Conservation (phyloP, 2,329 filamentous ascomycete genomes). For the Diaporthe longicolla region DNA sequence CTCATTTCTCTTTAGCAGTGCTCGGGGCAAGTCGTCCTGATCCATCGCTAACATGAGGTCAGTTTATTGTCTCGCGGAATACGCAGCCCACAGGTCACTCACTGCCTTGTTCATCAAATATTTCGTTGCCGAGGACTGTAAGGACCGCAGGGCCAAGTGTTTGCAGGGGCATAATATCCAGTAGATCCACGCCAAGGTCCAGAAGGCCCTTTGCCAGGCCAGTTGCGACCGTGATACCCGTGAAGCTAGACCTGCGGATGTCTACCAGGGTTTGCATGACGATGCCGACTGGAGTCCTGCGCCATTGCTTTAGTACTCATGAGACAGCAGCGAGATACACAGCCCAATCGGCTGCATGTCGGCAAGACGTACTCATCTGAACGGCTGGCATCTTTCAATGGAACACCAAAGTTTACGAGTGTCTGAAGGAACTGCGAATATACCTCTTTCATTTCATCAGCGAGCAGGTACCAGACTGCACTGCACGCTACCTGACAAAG, state of each 20-base stretch:
- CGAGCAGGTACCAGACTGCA: neutral
- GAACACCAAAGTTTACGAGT: neutral
- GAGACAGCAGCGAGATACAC: neutral
- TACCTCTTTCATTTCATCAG: slow-evolving; percentile 16
- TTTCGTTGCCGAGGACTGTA: neutral
- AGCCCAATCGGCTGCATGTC: neutral
- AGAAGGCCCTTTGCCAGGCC: neutral
- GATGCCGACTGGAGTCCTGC: neutral
- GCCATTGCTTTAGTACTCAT: neutral
- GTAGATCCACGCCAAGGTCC: neutral
- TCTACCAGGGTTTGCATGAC: neutral
- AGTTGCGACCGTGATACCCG: neutral
- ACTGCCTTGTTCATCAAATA: slow-evolving; percentile 8
- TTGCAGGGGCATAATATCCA: slow-evolving; percentile 9
- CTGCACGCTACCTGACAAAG: neutral
- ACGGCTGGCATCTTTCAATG: neutral
- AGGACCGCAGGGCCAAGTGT: neutral
- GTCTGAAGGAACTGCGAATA: slow-evolving; percentile 23
- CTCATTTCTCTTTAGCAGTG: neutral
- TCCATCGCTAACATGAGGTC: neutral
- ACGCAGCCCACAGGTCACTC: neutral
- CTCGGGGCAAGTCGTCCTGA: neutral
- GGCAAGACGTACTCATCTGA: neutral
- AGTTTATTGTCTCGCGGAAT: neutral
- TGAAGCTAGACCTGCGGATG: neutral